These are phyloP conservation scores for Ogataea paradorogensis DNA, from an alignment of 805 yeast species.

Conservation along the genomic window DNA sequence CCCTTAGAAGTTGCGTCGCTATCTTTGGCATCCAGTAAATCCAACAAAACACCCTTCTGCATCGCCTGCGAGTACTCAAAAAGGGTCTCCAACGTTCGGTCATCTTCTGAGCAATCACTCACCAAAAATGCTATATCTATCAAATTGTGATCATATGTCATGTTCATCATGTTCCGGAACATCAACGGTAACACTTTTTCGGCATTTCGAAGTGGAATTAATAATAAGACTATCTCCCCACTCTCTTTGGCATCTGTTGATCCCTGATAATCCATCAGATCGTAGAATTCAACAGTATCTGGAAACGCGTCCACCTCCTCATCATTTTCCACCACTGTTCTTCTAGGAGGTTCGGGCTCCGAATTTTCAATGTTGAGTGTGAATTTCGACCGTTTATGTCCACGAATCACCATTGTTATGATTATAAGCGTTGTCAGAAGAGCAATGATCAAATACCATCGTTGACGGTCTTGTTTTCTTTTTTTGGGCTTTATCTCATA, in stretches of 20 bases:
- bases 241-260: slow-evolving; percentile 43
- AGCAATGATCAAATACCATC: slow-evolving; percentile 4
- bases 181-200: slow-evolving; percentile 74
- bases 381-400: slow-evolving; percentile 1
- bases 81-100: slow-evolving; percentile 61
- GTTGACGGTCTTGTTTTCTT: slow-evolving; percentile 5
- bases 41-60: slow-evolving; percentile 66
- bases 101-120: slow-evolving; percentile 70
- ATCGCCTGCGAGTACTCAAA: slow-evolving; percentile 62
- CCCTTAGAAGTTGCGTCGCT: slow-evolving; percentile 32
- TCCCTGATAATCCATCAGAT: slow-evolving; percentile 57
- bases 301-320: slow-evolving; percentile 8
- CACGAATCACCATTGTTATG: slow-evolving; percentile 5
- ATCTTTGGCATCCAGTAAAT: slow-evolving; percentile 44
- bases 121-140: slow-evolving; percentile 80
- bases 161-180: slow-evolving; percentile 80
- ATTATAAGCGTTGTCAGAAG: slow-evolving; percentile 6
- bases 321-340: slow-evolving; percentile 2
- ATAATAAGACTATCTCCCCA: slow-evolving; percentile 63
- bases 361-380: slow-evolving; percentile 1
- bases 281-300: slow-evolving; percentile 52
- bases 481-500: slow-evolving; percentile 22
- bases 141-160: slow-evolving; percentile 77
- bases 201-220: slow-evolving; percentile 79
- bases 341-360: slow-evolving; percentile 3